Percentiles rank a stretch among this genome's conserved stretches.
These are phyloP conservation scores for Actinomucor elegans DNA, from an alignment of 371 early-diverging fungal genomes.

Conservation along the genomic window DNA sequence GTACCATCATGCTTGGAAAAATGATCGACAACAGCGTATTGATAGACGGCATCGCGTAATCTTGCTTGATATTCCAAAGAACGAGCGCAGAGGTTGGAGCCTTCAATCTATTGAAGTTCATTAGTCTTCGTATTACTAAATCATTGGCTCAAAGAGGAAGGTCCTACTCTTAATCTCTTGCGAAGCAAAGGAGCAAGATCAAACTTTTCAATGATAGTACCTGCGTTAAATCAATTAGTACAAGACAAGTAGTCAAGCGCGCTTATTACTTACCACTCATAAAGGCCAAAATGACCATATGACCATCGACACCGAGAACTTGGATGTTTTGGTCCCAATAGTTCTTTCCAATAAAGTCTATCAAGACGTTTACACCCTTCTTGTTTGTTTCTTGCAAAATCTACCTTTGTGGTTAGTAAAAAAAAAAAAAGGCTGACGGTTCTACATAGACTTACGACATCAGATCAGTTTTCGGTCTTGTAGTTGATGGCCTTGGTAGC, in stretches of 20 bases:
- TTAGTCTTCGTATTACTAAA: neutral
- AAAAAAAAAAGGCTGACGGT: neutral
- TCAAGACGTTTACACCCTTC: slow-evolving; percentile 68
- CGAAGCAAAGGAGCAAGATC: slow-evolving; percentile 54
- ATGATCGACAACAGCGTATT: slow-evolving; percentile 47
- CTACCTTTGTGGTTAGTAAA: slow-evolving; percentile 11
- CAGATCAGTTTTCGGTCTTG: slow-evolving; percentile 59
- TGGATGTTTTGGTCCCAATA: slow-evolving; percentile 68
- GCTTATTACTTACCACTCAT: slow-evolving; percentile 52
- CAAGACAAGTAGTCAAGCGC: too few species aligned
- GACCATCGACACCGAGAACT: slow-evolving; percentile 68
- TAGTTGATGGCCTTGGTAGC: slow-evolving; percentile 77
- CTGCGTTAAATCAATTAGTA: slow-evolving; percentile 5
- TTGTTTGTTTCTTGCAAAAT: slow-evolving; percentile 53
- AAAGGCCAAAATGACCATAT: slow-evolving; percentile 69
- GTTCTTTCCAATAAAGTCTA: slow-evolving; percentile 72
- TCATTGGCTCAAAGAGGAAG: neutral
- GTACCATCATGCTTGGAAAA: slow-evolving; percentile 36
- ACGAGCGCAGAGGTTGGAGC: slow-evolving; percentile 68
- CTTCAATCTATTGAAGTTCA: slow-evolving; percentile 60
- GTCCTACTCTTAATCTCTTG: slow-evolving; percentile 65
- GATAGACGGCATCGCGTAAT: slow-evolving; percentile 50
- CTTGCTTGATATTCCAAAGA: slow-evolving; percentile 59
- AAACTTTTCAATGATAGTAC: slow-evolving; percentile 47
- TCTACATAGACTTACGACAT: slow-evolving; percentile 35